Percentiles rank a stretch among this genome's conserved stretches.
phyloP scores from a whole-genome alignment of 2,329 filamentous ascomycete species.

The Rugonectria rugulosa region DNA sequence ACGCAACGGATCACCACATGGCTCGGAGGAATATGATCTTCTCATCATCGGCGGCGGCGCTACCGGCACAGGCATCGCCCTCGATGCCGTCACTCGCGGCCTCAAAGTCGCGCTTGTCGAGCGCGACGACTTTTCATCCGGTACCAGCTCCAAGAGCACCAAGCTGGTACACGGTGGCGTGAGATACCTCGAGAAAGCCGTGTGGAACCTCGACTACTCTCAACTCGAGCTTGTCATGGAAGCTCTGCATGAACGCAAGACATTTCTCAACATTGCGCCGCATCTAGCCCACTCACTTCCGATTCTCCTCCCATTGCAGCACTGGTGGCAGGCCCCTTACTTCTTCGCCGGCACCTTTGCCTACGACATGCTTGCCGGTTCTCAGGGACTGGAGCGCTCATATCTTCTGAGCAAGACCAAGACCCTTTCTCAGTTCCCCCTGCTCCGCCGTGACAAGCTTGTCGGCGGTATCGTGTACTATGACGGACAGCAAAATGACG shows the following conservation, averaged over 20 bases:
- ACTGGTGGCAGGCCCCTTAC: slow-evolving; percentile 84
- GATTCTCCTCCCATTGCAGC: slow-evolving; percentile 83
- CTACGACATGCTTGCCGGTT: slow-evolving; percentile 83
- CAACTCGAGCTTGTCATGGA: slow-evolving; percentile 84
- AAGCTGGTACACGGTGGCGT: slow-evolving; percentile 88
- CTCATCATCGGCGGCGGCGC: slow-evolving; percentile 82
- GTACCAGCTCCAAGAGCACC: slow-evolving; percentile 86
- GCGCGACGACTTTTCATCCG: slow-evolving; percentile 82
- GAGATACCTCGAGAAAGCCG: slow-evolving; percentile 84
- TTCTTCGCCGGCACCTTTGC: slow-evolving; percentile 76
- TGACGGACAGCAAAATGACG: slow-evolving; percentile 87
- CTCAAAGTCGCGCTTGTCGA: slow-evolving; percentile 83
- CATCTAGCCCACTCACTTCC: slow-evolving; percentile 83
- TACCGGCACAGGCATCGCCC: slow-evolving; percentile 80
- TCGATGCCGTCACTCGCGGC: slow-evolving; percentile 81
- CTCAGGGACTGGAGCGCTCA: slow-evolving; percentile 82
- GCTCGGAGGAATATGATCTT: slow-evolving; percentile 73
- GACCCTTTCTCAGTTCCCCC: slow-evolving; percentile 79
- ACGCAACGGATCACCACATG: slow-evolving; percentile 41
- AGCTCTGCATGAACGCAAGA: slow-evolving; percentile 81
- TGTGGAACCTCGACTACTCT: slow-evolving; percentile 85
- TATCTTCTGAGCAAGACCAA: slow-evolving; percentile 82
- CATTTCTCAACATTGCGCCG: slow-evolving; percentile 83
- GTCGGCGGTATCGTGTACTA: slow-evolving; percentile 86
- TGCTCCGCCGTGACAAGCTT: slow-evolving; percentile 76